Evolutionary conservation across 2,329 filamentous ascomycete genomes (phyloP).

Genomic region (Alternaria atra): DNA sequence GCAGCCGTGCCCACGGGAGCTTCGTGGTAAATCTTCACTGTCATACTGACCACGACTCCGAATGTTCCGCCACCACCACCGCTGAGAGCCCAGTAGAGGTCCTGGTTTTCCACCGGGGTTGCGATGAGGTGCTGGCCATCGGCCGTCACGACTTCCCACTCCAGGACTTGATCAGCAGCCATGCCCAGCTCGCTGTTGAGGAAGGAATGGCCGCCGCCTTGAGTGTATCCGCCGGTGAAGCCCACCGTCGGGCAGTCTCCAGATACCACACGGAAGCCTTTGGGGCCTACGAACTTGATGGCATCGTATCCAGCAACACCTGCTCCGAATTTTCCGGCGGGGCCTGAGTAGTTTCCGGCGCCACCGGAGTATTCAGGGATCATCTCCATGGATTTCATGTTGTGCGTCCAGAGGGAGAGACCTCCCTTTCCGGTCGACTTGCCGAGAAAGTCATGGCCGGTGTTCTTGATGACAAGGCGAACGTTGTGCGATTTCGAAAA

Average conservation of each 20-base stretch:
- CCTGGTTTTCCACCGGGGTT: constrained; percentile 15
- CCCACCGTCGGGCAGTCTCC: constrained; percentile 54
- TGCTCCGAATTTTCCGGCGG: constrained; percentile 31
- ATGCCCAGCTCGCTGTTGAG: constrained; percentile 40
- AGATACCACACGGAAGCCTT: constrained; percentile 1
- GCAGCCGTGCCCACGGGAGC: too few species aligned
- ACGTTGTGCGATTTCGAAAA: constrained; percentile 18
- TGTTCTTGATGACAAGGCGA: constrained; percentile 26
- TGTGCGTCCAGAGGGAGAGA: constrained; percentile 38
- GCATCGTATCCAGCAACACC: constrained; percentile 20
- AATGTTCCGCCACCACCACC: too few species aligned
- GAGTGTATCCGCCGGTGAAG: constrained; percentile 45
- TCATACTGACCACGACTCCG: too few species aligned
- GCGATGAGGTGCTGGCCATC: constrained; percentile 26
- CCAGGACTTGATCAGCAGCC: constrained; percentile 28
- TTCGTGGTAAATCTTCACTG: too few species aligned
- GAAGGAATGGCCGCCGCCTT: constrained; percentile 61
- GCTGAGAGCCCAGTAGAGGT: constrained; percentile 35
- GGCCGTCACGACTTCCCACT: constrained; percentile 28
- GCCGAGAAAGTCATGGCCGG: constrained; percentile 27
- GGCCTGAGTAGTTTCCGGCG: constrained; percentile 27
- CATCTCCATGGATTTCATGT: constrained; percentile 30
- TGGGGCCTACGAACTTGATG: not conserved
- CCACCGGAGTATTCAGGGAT: constrained; percentile 14
- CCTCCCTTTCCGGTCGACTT: constrained; percentile 31